These are phyloP conservation scores for Sechiopsis laciniata DNA, from an alignment of 306 rosid genomes.

Conservation along the genomic window DNA sequence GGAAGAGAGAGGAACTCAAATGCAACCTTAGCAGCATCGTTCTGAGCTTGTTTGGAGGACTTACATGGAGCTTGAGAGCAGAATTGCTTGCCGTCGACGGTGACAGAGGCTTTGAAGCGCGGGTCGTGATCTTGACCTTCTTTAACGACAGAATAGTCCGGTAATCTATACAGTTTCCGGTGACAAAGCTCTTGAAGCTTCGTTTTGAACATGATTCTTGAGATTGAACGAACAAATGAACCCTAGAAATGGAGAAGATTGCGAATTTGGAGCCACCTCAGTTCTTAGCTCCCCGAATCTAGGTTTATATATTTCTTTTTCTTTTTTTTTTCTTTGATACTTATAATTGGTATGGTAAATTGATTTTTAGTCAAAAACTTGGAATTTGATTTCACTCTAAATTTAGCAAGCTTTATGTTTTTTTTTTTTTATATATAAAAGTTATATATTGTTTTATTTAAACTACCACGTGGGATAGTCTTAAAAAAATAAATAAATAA, in stretches of 20 bases:
- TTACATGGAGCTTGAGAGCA: constrained; percentile 24
- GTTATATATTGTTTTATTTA: too few species aligned
- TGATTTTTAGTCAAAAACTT: too few species aligned
- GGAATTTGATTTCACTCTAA: too few species aligned
- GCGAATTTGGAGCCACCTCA: not conserved
- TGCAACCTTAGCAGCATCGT: constrained; percentile 56
- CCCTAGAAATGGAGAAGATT: not conserved
- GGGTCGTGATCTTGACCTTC: constrained; percentile 55
- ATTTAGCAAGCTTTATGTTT: too few species aligned
- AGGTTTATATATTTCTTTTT: not conserved
- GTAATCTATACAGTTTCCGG: constrained; percentile 41
- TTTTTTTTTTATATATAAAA: too few species aligned
- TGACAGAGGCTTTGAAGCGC: constrained; percentile 45
- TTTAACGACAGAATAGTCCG: constrained; percentile 36
- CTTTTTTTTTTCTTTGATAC: too few species aligned
- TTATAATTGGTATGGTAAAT: too few species aligned
- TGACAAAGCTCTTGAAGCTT: constrained; percentile 65
- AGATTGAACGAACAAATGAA: not conserved
- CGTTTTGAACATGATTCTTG: constrained; percentile 45
- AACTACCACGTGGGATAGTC: too few species aligned
- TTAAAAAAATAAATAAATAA: too few species aligned
- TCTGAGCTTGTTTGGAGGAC: constrained; percentile 56
- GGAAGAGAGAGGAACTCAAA: constrained; percentile 35
- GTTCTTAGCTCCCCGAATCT: not conserved
- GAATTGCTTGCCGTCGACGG: constrained; percentile 41